Conservation (phyloP, 768 basidiomycete species). For the Termitomyces titanicus region DNA sequence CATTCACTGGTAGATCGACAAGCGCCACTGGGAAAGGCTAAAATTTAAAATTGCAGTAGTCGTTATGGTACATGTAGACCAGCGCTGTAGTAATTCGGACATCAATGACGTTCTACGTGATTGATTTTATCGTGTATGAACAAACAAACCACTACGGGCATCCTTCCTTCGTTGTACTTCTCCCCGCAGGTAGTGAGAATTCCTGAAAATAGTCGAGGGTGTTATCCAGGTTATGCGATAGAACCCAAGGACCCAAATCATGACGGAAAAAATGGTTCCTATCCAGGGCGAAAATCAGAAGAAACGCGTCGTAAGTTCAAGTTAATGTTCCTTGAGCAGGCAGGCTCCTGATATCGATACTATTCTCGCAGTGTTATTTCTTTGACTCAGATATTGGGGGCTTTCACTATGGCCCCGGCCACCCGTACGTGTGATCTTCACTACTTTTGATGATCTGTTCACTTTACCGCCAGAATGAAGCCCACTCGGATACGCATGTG, state of each 20-base stretch:
- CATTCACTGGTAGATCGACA: conserved; percentile 37
- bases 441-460: conserved; percentile 9
- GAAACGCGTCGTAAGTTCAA: conserved; percentile 83
- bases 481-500: conserved; percentile 99
- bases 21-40: conserved; percentile 61
- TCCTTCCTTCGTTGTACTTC: background rate
- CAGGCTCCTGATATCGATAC: conserved; percentile 1
- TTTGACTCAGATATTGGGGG: conserved; percentile 99
- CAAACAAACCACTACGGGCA: conserved; percentile 9
- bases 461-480: conserved; percentile 67
- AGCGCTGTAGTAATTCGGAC: background rate
- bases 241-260: conserved; percentile 13
- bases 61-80: background rate
- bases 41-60: conserved; percentile 35
- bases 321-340: conserved; percentile 30
- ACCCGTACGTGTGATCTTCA: conserved; percentile 51
- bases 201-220: background rate
- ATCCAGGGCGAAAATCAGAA: conserved; percentile 71
- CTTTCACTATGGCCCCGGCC: conserved; percentile 98
- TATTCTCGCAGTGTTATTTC: conserved; percentile 81
- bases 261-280: conserved; percentile 54
- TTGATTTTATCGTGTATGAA: background rate
- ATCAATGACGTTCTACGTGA: conserved; percentile 5
- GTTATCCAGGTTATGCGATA: conserved; percentile 11
- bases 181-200: background rate